A percentile compares a stretch with the other conserved stretches of the same genome.
Conservation (phyloP, 2,329 filamentous ascomycete species). For the Colletotrichum musae region DNA sequence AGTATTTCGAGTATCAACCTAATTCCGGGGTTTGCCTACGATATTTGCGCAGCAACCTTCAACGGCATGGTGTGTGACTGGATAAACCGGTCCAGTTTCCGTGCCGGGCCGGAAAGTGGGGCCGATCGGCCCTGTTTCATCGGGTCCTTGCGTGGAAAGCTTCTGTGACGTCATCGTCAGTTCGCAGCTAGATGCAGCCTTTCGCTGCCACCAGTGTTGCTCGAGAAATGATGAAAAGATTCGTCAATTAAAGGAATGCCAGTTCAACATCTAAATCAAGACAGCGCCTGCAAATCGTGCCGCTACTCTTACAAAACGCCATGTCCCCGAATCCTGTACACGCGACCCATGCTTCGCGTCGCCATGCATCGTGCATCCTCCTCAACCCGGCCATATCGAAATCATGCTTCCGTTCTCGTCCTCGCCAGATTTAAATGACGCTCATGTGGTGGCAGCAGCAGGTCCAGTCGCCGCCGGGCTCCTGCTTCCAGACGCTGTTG, state of each 20-base stretch:
- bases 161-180: neutral
- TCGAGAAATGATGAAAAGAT: too few relatives aligned
- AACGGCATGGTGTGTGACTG: too few relatives aligned
- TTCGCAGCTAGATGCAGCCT: neutral
- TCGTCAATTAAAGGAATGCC: neutral
- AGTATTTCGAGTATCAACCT: too few relatives aligned
- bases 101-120: neutral
- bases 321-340: neutral
- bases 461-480: constrained; percentile 52
- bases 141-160: neutral
- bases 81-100: neutral
- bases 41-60: too few relatives aligned
- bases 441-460: constrained; percentile 53
- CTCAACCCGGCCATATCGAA: rapidly evolving
- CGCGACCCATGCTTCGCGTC: neutral
- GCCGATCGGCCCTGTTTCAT: too few relatives aligned
- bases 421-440: neutral
- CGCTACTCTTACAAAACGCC: constrained; percentile 38
- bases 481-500: constrained; percentile 52
- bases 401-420: neutral
- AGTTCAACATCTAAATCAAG: neutral
- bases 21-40: too few relatives aligned
- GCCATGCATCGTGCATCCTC: neutral
- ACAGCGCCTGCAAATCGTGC: constrained; percentile 21
- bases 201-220: too few relatives aligned